Conservation (phyloP, 805 yeast species). For the Wickerhamomyces canadensis region DNA sequence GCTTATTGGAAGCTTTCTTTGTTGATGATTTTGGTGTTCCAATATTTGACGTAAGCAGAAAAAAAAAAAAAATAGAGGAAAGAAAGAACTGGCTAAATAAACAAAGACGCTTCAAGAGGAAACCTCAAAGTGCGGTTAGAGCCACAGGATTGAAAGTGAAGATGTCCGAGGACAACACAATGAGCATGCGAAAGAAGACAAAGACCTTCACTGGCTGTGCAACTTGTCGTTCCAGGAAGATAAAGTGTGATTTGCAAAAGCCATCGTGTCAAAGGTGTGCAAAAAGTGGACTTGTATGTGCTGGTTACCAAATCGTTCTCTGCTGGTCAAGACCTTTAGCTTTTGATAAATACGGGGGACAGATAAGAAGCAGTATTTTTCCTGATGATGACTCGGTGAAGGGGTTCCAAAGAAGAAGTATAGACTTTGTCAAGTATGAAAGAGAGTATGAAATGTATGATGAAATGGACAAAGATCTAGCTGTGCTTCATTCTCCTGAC, state of each 20-base stretch:
- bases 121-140: neutral
- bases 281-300: conserved; percentile 63
- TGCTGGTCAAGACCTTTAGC: conserved; percentile 62
- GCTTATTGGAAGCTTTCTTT: neutral
- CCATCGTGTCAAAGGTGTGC: conserved; percentile 73
- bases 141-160: neutral
- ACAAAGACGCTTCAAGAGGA: neutral
- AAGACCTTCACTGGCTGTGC: conserved; percentile 87
- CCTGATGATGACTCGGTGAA: conserved; percentile 25
- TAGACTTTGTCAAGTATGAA: conserved; percentile 72
- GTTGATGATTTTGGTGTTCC: neutral
- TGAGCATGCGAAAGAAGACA: conserved; percentile 31
- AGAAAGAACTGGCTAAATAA: neutral
- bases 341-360: conserved; percentile 43
- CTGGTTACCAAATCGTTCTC: conserved; percentile 77
- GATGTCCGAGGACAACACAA: neutral
- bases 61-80: neutral
- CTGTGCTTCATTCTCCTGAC: conserved; percentile 45
- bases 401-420: conserved; percentile 61
- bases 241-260: conserved; percentile 68
- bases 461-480: conserved; percentile 72
- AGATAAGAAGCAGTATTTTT: conserved; percentile 18
- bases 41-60: neutral
- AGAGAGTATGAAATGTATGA: conserved; percentile 66
- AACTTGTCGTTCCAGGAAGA: conserved; percentile 76